Percentiles rank a stretch among this genome's conserved stretches.
Evolutionary conservation across 139 green algal genomes (phyloP).

Genomic region (Tetradesmus lagerheimii): DNA sequence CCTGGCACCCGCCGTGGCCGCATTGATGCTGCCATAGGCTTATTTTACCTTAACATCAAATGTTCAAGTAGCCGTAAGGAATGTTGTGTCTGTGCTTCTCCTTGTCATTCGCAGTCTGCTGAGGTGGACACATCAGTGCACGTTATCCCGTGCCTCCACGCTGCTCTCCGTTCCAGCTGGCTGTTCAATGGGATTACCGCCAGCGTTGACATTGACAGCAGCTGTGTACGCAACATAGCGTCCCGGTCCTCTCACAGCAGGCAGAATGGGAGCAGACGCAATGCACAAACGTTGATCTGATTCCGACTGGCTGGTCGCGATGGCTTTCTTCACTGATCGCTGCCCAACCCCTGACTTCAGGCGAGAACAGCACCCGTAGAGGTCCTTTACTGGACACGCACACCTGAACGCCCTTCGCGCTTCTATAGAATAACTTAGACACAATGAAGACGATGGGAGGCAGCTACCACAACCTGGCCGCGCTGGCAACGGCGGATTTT

Average conservation of each 20-base stretch:
- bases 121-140: not conserved
- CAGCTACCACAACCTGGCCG: slow-evolving; percentile 59
- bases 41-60: not conserved
- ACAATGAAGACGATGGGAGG: slow-evolving; percentile 55
- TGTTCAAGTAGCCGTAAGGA: not conserved
- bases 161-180: not conserved
- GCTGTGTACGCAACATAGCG: not conserved
- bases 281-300: not conserved
- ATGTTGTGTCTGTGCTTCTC: not conserved
- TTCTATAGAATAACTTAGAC: not conserved
- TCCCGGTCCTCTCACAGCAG: not conserved
- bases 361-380: not conserved
- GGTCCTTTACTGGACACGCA: not conserved
- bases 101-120: slow-evolving; percentile 1
- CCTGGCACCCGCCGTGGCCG: not conserved
- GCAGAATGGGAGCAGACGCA: not conserved
- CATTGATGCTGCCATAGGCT: not conserved
- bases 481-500: slow-evolving; percentile 51
- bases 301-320: not conserved
- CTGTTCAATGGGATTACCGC: not conserved
- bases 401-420: not conserved
- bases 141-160: not conserved
- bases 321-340: not conserved
- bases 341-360: not conserved
- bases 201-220: not conserved